Base-by-base conservation (phyloP, 2,329 filamentous ascomycete genomes). In the Coniosporium uncinatum region DNA sequence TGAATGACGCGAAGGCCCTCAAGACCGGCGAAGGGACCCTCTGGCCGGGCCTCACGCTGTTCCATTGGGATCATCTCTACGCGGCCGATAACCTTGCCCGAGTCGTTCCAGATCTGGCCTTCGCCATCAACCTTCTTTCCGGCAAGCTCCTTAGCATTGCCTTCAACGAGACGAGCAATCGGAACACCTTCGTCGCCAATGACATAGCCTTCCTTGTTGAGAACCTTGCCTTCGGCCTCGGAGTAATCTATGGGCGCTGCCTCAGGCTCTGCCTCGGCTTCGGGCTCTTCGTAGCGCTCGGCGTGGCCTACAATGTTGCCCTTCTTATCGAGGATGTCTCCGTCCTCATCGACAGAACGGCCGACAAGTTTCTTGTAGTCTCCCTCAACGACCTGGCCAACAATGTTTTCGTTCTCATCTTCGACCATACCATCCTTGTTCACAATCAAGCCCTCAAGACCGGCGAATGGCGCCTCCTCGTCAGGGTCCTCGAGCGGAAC, bases 91-190 rank as follows among this genome's bases (percentile, higher is more conserved):
- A 86, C 68, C 43, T 85, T 79, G 36, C 84, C 84, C n/a, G 73
- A 76, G 57, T 88, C 83, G 55, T 83, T 84, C 65, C 81, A 78
- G 49, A 88, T 76, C 53, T 85, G 78, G 27, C 84, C 84, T 22
- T 85, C 66, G 59, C 80, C 83, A 57, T 88, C 81, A 52, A 81
- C 80, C 75, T 83, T 83, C 53, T 77, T 79, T 21, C 83, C 83
- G 8, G 79, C 63, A 33, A 88, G 73, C 41, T 75, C 71, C 59
- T 77, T 76, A 27, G 76, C 55, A 45, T 83, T 77, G 14, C 84
- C 84, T 55, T 87, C 81, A 17, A 86, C 61, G 2, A 88, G 73
- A 31, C 79, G 77, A 27, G 79, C 84, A 46, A 77, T 59, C n/a
- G 69, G 69, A 4, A 71, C 64, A 33, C 68, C 68, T 43, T 71